These are phyloP conservation scores for Apophysomyces sp. DNA, from an alignment of 371 early-diverging fungal genomes.

Conservation along the genomic window DNA sequence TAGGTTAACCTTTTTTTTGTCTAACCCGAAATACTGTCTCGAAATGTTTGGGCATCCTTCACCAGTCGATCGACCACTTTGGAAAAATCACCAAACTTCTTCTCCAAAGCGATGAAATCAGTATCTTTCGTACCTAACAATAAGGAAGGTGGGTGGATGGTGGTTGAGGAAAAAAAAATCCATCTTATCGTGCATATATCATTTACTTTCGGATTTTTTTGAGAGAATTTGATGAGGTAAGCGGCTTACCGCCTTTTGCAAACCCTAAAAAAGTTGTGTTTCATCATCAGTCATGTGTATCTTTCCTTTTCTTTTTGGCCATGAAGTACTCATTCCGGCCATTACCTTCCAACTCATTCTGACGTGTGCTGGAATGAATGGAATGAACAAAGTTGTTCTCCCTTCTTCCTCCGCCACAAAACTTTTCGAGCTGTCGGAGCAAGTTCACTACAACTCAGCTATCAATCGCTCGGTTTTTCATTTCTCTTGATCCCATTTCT, in stretches of 20 bases:
- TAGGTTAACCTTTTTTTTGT: too few species aligned
- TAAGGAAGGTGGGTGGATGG: neutral
- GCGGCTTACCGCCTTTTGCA: slow-evolving; percentile 25
- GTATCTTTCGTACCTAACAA: slow-evolving; percentile 64
- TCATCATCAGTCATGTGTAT: neutral
- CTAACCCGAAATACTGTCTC: slow-evolving; percentile 69
- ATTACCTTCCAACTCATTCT: slow-evolving; percentile 34
- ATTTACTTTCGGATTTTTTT: slow-evolving; percentile 45
- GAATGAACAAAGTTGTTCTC: neutral
- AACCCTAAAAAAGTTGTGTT: slow-evolving; percentile 10
- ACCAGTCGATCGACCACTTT: slow-evolving; percentile 56
- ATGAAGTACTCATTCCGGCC: neutral
- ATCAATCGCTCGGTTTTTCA: too few species aligned
- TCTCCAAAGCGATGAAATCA: slow-evolving; percentile 65
- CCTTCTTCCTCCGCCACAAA: neutral
- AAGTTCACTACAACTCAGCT: too few species aligned
- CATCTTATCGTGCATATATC: too few species aligned
- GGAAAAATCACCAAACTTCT: slow-evolving; percentile 58
- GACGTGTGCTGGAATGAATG: neutral
- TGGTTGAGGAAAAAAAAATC: too few species aligned
- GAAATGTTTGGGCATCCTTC: slow-evolving; percentile 71
- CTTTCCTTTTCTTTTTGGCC: neutral
- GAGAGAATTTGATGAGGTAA: slow-evolving; percentile 42
- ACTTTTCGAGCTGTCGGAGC: too few species aligned
- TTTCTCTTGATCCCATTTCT: too few species aligned